A percentile compares a stretch with the other conserved stretches of the same genome.
Evolutionary conservation across 495 filamentous ascomycete genomes (phyloP).

Genomic region (Talaromyces adpressus): DNA sequence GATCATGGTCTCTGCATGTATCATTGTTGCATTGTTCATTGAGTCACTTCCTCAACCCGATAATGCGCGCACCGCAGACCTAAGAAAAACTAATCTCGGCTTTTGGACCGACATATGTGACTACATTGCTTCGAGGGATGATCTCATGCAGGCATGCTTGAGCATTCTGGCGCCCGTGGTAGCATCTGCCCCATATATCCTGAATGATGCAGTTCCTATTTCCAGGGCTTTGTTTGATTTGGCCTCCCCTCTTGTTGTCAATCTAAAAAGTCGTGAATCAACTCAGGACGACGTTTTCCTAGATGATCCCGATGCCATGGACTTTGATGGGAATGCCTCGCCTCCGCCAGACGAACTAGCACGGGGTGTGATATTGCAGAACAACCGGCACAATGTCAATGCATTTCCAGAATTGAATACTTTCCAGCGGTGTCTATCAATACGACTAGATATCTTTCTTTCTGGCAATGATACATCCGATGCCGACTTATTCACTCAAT

Average conservation of each 20-base stretch:
- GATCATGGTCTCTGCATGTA: constrained; percentile 39
- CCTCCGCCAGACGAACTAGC: constrained; percentile 40
- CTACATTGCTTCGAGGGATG: constrained; percentile 23
- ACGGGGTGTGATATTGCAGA: constrained; percentile 19
- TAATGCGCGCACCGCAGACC: constrained; percentile 17
- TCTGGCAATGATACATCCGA: constrained; percentile 21
- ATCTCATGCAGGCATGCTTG: constrained; percentile 27
- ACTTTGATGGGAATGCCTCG: constrained; percentile 67
- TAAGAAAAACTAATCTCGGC: constrained; percentile 23
- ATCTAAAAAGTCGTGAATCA: constrained; percentile 35
- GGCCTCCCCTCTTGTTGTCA: constrained; percentile 21
- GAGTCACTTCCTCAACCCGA: constrained; percentile 27
- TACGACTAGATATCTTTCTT: constrained; percentile 28
- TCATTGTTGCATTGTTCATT: constrained; percentile 25
- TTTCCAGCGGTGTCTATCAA: constrained; percentile 31
- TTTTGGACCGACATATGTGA: constrained; percentile 33
- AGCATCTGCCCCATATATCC: constrained; percentile 15
- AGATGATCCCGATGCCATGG: constrained; percentile 56
- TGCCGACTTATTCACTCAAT: constrained; percentile 26
- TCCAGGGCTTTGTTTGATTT: constrained; percentile 20
- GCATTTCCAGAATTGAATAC: constrained; percentile 23
- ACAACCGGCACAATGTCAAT: constrained; percentile 23
- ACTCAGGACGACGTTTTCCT: constrained; percentile 15
- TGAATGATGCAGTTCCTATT: constrained; percentile 9
- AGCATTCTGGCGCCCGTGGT: constrained; percentile 27